Conservation (phyloP, 148 eudicot species). For the Cornus controversa region DNA sequence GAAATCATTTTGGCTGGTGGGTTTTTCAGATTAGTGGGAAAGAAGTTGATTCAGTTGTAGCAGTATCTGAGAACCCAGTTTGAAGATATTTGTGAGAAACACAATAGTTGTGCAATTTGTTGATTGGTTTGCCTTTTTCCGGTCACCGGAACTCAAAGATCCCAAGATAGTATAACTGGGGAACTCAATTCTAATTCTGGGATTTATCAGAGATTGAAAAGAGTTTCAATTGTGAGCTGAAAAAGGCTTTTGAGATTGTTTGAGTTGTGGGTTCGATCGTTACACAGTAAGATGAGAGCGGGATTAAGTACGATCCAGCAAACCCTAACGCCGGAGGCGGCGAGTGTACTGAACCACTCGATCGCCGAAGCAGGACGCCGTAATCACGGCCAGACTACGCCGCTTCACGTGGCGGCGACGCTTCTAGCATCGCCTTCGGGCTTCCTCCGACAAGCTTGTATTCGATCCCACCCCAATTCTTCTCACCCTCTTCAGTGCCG, state of each 20-base stretch:
- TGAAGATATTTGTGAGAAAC: background rate
- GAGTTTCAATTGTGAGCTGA: background rate
- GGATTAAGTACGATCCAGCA: slow-evolving; percentile 53
- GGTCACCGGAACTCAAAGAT: background rate
- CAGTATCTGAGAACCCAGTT: slow-evolving; percentile 19
- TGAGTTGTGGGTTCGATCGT: background rate
- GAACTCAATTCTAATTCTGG: background rate
- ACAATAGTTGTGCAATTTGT: background rate
- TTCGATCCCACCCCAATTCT: slow-evolving; percentile 54
- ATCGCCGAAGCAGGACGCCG: slow-evolving; percentile 48
- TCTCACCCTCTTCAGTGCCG: slow-evolving; percentile 77
- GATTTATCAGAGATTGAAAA: background rate
- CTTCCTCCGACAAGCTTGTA: slow-evolving; percentile 47
- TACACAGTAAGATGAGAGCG: slow-evolving; percentile 32
- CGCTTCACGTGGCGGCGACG: slow-evolving; percentile 55
- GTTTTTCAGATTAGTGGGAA: background rate
- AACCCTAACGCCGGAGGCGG: slow-evolving; percentile 53
- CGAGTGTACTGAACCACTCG: slow-evolving; percentile 36
- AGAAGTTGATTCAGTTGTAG: too few species aligned
- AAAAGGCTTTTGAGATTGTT: background rate
- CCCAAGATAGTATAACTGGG: background rate
- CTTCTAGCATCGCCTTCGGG: slow-evolving; percentile 39
- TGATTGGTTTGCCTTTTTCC: background rate
- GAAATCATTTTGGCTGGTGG: slow-evolving; percentile 12
- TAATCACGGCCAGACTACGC: slow-evolving; percentile 52